These are phyloP conservation scores for Dothistroma septosporum DNA, from an alignment of 2,329 filamentous ascomycete genomes.

Conservation along the genomic window DNA sequence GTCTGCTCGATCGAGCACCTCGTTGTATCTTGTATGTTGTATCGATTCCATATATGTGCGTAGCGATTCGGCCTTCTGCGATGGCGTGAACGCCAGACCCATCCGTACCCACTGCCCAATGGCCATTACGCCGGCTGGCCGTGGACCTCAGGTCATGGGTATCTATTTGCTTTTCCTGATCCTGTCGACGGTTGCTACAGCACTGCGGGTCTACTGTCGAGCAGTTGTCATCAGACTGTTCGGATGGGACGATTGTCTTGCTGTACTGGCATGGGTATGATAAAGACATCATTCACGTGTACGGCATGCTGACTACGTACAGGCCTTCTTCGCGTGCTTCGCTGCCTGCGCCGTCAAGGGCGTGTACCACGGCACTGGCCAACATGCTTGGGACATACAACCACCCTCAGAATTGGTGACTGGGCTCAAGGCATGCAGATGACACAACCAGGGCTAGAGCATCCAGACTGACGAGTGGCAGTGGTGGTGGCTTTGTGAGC, in stretches of 20 bases:
- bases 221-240: constrained; percentile 8
- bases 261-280: constrained; percentile 11
- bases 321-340: constrained; percentile 13
- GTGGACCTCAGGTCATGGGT: constrained; percentile 11
- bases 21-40: neutral
- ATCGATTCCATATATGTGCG: neutral
- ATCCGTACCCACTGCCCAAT: neutral
- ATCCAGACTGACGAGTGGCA: constrained; percentile 26
- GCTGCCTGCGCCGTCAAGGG: constrained; percentile 15
- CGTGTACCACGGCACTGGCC: constrained; percentile 15
- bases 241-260: constrained; percentile 10
- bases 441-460: neutral
- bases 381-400: constrained; percentile 12
- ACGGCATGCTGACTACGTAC: constrained; percentile 1
- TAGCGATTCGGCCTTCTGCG: neutral
- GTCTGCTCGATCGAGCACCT: neutral
- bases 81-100: neutral
- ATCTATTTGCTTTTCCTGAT: constrained; percentile 11
- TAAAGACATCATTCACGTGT: neutral
- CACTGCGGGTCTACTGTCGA: constrained; percentile 12
- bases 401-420: constrained; percentile 11
- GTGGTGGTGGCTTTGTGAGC: constrained; percentile 42
- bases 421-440: constrained; percentile 11
- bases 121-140: constrained; percentile 8
- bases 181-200: constrained; percentile 12